Conservation (phyloP, 2,329 filamentous ascomycete genomes). For the Trichoderma sp. region DNA sequence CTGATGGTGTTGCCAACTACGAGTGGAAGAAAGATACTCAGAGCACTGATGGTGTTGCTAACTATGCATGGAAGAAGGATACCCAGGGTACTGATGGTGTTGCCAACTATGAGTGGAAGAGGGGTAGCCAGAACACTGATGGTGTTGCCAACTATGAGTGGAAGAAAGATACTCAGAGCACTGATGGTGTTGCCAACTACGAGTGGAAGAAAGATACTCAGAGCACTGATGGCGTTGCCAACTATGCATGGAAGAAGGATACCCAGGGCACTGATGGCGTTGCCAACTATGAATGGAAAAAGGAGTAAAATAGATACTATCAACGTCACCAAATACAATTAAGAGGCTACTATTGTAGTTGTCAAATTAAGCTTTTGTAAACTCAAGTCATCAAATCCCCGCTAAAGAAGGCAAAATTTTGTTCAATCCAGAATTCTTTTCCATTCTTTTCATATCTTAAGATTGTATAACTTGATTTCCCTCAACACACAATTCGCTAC, state of each 20-base stretch:
- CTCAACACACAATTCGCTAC: not conserved
- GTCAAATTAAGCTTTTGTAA: not conserved
- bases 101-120: too few relatives aligned
- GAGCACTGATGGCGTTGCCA: too few relatives aligned
- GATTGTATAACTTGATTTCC: not conserved
- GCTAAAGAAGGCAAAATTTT: slow-evolving; percentile 36
- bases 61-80: not conserved
- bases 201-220: too few relatives aligned
- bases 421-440: slow-evolving; percentile 46
- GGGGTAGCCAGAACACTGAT: too few relatives aligned
- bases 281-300: not conserved
- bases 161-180: too few relatives aligned
- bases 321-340: not conserved
- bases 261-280: too few relatives aligned
- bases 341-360: not conserved
- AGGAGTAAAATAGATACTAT: not conserved
- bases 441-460: slow-evolving; percentile 30
- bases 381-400: slow-evolving; percentile 54
- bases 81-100: too few relatives aligned
- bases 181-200: too few relatives aligned
- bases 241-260: too few relatives aligned
- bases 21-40: not conserved
- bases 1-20: not conserved
- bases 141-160: too few relatives aligned
- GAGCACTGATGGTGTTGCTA: not conserved